A percentile compares a stretch with the other conserved stretches of the same genome.
Evolutionary conservation across 2,329 filamentous ascomycete species (phyloP).

Genomic region (Rhinocladiella similis): DNA sequence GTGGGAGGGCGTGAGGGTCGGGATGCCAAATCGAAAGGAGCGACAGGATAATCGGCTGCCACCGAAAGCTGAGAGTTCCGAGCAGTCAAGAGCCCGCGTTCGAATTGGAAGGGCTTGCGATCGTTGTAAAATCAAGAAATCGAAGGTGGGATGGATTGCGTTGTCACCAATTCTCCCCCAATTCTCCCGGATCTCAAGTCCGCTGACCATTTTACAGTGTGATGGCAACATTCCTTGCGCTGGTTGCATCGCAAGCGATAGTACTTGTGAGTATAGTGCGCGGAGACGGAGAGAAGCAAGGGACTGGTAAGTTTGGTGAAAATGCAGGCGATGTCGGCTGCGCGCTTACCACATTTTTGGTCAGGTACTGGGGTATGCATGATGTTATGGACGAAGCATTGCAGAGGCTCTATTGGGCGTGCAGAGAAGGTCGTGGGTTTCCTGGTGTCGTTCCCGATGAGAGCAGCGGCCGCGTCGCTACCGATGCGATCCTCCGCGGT

Average conservation of each 20-base stretch:
- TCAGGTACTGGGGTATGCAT: constrained; percentile 24
- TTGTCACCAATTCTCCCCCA: no score
- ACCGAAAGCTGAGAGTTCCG: constrained; percentile 4
- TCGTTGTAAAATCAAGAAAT: constrained; percentile 25
- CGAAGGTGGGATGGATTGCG: constrained; percentile 12
- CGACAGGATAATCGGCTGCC: constrained; percentile 4
- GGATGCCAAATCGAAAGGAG: constrained; percentile 17
- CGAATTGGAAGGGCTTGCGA: constrained; percentile 23
- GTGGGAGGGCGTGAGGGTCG: background rate
- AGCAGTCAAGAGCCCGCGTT: constrained; percentile 10
- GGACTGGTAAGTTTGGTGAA: constrained; percentile 19
- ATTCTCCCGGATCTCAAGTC: background rate
- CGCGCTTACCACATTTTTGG: background rate
- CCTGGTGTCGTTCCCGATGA: constrained; percentile 23
- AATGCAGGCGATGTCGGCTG: background rate
- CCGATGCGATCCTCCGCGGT: constrained; percentile 23
- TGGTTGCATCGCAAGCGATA: constrained; percentile 16
- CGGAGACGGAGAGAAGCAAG: constrained; percentile 22
- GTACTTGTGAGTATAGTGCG: constrained; percentile 23
- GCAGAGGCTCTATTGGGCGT: constrained; percentile 24
- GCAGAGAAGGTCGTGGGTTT: constrained; percentile 20
- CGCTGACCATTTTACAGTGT: constrained; percentile 14
- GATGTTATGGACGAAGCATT: constrained; percentile 24
- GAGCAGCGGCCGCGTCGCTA: constrained; percentile 19
- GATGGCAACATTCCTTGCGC: constrained; percentile 23